Conservation (phyloP, 257 asterid genomes). For the Solanum virginianum region DNA sequence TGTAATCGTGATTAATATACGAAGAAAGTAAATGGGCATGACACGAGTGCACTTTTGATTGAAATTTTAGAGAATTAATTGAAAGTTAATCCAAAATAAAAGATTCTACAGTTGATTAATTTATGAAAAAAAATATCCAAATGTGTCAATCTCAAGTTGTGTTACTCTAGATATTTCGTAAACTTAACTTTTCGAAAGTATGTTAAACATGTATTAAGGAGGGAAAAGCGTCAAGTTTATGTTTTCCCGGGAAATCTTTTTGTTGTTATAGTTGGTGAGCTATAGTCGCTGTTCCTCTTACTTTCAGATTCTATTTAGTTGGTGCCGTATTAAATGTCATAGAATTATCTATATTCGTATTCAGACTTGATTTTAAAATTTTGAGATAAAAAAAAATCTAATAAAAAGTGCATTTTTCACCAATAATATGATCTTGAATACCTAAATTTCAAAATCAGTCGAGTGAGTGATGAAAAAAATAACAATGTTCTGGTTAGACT, state of each 20-base stretch:
- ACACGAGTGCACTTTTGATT: background rate
- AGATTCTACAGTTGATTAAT: background rate
- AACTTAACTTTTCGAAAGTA: background rate
- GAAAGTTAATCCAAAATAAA: background rate
- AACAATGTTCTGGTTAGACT: background rate
- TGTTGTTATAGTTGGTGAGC: background rate
- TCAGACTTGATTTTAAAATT: too few species aligned
- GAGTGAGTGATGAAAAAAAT: background rate
- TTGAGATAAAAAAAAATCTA: too few species aligned
- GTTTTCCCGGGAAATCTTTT: background rate
- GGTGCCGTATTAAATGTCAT: background rate
- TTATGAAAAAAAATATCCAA: background rate
- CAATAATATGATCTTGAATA: background rate
- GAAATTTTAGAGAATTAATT: background rate
- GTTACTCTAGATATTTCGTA: background rate
- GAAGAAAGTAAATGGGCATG: too few species aligned
- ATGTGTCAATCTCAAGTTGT: background rate
- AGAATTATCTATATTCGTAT: too few species aligned
- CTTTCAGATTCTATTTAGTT: background rate
- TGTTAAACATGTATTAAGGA: background rate
- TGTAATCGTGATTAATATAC: too few species aligned
- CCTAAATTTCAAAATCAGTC: background rate
- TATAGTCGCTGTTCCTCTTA: too few species aligned
- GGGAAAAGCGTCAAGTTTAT: background rate
- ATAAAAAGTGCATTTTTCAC: rapidly evolving